phyloP scores from a whole-genome alignment of 148 eudicot species.

The Bassia scoparia region DNA sequence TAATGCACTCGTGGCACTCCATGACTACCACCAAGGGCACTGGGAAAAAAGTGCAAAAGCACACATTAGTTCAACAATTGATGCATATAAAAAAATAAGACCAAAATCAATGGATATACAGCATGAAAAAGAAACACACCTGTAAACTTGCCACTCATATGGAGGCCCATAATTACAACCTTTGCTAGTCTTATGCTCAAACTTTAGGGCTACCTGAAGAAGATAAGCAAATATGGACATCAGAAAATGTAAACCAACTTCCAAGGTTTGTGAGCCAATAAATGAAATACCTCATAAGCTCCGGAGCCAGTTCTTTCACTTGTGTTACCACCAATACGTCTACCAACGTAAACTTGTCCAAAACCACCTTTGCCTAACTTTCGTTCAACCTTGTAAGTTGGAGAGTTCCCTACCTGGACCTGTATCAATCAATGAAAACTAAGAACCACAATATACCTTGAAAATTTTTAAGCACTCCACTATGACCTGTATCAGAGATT shows the following conservation, averaged over 20 bases:
- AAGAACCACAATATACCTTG: not conserved
- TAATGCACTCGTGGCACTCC: constrained; percentile 89
- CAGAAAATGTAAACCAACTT: not conserved
- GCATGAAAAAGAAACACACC: constrained; percentile 40
- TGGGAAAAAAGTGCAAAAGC: constrained; percentile 19
- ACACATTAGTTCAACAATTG: not conserved
- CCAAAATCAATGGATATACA: not conserved
- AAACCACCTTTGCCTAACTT: constrained; percentile 93
- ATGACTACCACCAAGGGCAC: constrained; percentile 88
- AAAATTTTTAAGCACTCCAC: not conserved
- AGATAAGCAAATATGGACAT: constrained; percentile 1
- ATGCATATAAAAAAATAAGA: not conserved
- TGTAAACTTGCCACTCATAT: constrained; percentile 94
- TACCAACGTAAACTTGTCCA: constrained; percentile 93
- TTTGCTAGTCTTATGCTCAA: constrained; percentile 85
- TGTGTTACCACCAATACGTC: constrained; percentile 48
- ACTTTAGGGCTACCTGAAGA: constrained; percentile 71
- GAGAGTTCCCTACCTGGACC: constrained; percentile 83
- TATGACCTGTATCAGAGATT: not conserved
- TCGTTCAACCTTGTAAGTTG: constrained; percentile 53
- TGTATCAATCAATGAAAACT: constrained; percentile 27
- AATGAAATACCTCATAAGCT: constrained; percentile 68
- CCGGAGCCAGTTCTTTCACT: constrained; percentile 59
- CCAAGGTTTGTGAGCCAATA: not conserved
- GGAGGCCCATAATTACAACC: constrained; percentile 95